Evolutionary conservation across 1,284 basidiomycete species (phyloP).

Genomic region (Tylopilus microsporus): DNA sequence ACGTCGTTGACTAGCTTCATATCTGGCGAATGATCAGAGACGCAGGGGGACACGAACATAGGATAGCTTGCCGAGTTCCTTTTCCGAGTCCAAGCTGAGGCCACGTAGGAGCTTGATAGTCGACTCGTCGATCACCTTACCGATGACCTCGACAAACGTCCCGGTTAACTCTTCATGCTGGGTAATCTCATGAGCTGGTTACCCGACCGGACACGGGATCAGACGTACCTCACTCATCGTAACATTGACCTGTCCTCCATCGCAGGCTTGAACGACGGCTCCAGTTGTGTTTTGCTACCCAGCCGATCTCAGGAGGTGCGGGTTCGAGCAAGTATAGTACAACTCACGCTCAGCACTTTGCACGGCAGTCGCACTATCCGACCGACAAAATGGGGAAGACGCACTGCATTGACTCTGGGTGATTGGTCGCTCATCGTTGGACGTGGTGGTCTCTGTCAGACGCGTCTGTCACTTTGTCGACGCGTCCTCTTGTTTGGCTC

Average conservation of each 20-base stretch:
- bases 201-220: not conserved
- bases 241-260: slow-evolving; percentile 68
- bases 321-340: not conserved
- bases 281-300: slow-evolving; percentile 50
- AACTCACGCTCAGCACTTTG: slow-evolving; percentile 58
- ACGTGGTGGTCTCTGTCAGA: slow-evolving; percentile 2
- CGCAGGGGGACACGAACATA: not conserved
- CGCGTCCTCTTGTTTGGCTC: slow-evolving; percentile 16
- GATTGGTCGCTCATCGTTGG: slow-evolving; percentile 36
- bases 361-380: slow-evolving; percentile 69
- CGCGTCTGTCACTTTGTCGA: slow-evolving; percentile 6
- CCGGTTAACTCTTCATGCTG: slow-evolving; percentile 50
- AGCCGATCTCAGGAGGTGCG: slow-evolving; percentile 1
- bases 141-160: slow-evolving; percentile 72
- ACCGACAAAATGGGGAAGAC: slow-evolving; percentile 50
- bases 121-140: slow-evolving; percentile 56
- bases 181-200: not conserved
- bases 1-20: slow-evolving; percentile 63
- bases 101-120: slow-evolving; percentile 60
- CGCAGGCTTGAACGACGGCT: slow-evolving; percentile 63
- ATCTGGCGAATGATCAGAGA: slow-evolving; percentile 39
- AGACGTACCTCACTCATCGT: slow-evolving; percentile 44
- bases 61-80: slow-evolving; percentile 52
- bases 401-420: slow-evolving; percentile 64
- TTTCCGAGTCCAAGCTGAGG: slow-evolving; percentile 54